Evolutionary conservation across 2,329 filamentous ascomycete genomes (phyloP).

Genomic region (Geosmithia morbida): DNA sequence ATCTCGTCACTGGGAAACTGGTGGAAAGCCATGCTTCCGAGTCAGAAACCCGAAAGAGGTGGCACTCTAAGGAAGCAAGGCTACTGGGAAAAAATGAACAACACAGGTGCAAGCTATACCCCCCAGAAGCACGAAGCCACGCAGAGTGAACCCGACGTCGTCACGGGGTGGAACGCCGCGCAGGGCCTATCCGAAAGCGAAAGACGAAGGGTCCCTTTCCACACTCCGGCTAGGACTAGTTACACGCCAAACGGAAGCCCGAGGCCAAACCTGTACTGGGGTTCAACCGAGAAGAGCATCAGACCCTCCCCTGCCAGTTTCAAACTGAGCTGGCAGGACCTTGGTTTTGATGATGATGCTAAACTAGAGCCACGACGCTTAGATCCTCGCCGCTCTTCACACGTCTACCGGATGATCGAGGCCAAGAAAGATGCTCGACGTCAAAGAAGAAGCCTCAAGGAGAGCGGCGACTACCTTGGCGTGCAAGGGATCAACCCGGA

Average conservation of each 20-base stretch:
- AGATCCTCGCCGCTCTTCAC: slow-evolving; percentile 3
- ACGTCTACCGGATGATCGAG: slow-evolving; percentile 10
- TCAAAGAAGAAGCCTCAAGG: slow-evolving; percentile 29
- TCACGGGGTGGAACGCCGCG: slow-evolving; percentile 21
- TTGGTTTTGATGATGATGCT: neutral
- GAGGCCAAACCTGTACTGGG: no score
- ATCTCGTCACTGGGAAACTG: slow-evolving; percentile 20
- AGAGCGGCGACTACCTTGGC: slow-evolving; percentile 43
- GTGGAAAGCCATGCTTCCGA: slow-evolving; percentile 31
- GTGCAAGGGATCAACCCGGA: slow-evolving; percentile 43
- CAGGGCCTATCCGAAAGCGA: neutral
- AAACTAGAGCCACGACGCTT: neutral
- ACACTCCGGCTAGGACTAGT: neutral
- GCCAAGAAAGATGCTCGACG: slow-evolving; percentile 15
- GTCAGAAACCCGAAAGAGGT: slow-evolving; percentile 32
- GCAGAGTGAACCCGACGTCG: slow-evolving; percentile 11
- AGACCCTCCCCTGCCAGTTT: neutral
- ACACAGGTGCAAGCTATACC: neutral
- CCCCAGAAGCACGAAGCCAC: neutral
- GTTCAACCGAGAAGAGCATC: neutral
- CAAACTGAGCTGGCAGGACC: slow-evolving; percentile 1
- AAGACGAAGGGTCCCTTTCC: neutral
- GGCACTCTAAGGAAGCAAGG: slow-evolving; percentile 25
- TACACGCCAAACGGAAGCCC: no score
- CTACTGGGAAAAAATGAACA: slow-evolving; percentile 9